Percentiles rank a stretch among this genome's conserved stretches.
Conservation (phyloP, 2,329 filamentous ascomycete species). For the Proliferodiscus dingleyae region DNA sequence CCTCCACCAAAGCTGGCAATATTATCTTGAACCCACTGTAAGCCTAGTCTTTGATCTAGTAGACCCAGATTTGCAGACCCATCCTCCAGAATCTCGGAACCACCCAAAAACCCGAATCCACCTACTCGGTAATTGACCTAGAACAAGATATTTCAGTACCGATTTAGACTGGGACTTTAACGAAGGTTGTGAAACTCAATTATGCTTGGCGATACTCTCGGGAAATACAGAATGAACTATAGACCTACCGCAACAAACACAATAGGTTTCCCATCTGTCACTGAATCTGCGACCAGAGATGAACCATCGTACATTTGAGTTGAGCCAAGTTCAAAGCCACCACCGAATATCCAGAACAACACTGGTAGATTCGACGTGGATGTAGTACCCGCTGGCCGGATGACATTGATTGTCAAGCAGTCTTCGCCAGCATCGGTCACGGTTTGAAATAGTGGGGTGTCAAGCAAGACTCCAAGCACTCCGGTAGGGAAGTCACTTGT, state of each 20-base stretch:
- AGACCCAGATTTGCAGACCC: conserved; percentile 67
- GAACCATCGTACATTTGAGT: conserved; percentile 49
- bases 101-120: conserved; percentile 69
- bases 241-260: conserved; percentile 55
- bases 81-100: conserved; percentile 61
- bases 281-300: conserved; percentile 41
- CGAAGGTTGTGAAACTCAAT: too few species aligned
- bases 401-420: conserved; percentile 57
- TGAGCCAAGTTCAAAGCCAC: conserved; percentile 55
- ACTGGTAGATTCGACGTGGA: conserved; percentile 57
- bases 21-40: conserved; percentile 75
- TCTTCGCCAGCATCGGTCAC: conserved; percentile 55
- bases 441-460: conserved; percentile 53
- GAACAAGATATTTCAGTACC: too few species aligned
- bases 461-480: conserved; percentile 45
- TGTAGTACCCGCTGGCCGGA: conserved; percentile 52
- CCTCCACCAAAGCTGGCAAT: conserved; percentile 72
- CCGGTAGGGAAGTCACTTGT: conserved; percentile 34
- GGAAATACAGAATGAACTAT: too few species aligned
- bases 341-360: conserved; percentile 67
- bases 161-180: too few species aligned
- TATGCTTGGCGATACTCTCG: too few species aligned
- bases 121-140: conserved; percentile 70
- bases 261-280: conserved; percentile 54
- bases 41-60: conserved; percentile 65